Percentiles rank a stretch among this genome's conserved stretches.
These are phyloP conservation scores for Naganishia vaughanmartiniae DNA, from an alignment of 768 basidiomycete species.

Conservation along the genomic window DNA sequence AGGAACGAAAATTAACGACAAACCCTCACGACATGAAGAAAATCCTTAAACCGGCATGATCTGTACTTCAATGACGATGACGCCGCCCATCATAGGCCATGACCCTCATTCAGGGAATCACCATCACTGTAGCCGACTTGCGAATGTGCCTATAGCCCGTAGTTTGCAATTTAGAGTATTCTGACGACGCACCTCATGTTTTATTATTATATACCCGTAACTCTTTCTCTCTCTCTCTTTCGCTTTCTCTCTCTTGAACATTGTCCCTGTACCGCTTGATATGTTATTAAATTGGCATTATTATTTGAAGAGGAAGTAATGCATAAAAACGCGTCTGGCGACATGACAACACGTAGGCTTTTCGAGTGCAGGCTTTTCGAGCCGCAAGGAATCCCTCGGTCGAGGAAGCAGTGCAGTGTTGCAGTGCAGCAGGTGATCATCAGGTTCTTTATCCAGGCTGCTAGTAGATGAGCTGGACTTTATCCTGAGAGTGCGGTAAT, in stretches of 20 bases:
- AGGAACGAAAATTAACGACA: slow-evolving; percentile 16
- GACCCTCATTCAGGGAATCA: not conserved
- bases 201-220: slow-evolving; percentile 12
- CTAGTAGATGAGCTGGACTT: too few species aligned
- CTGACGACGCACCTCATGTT: not conserved
- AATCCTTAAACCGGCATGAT: not conserved
- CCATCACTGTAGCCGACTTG: slow-evolving; percentile 25
- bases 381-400: too few species aligned
- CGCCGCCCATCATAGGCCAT: slow-evolving; percentile 8
- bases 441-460: too few species aligned
- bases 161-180: slow-evolving; percentile 20
- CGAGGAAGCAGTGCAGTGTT: too few species aligned
- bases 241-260: too few species aligned
- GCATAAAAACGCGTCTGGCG: not conserved
- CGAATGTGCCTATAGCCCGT: slow-evolving; percentile 18
- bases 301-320: not conserved
- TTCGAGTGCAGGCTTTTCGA: too few species aligned
- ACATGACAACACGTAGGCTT: not conserved
- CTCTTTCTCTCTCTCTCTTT: too few species aligned
- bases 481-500: too few species aligned
- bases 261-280: too few species aligned
- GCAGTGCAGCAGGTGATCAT: too few species aligned
- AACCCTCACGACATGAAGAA: slow-evolving; percentile 1
- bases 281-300: not conserved
- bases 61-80: slow-evolving; percentile 2